These are phyloP conservation scores for Solanum boliviense DNA, from an alignment of 257 asterid genomes.

Conservation along the genomic window DNA sequence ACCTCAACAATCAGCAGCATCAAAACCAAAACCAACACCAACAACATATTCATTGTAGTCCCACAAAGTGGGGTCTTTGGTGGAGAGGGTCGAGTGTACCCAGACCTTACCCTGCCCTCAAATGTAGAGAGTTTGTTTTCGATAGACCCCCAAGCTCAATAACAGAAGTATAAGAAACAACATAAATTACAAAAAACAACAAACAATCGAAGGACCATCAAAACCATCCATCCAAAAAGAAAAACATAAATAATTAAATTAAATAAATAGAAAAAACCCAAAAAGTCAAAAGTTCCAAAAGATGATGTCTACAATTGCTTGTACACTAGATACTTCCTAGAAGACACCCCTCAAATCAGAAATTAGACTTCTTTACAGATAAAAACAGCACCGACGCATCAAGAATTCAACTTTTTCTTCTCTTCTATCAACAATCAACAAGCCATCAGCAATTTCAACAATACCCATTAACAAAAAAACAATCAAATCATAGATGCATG, in stretches of 20 bases:
- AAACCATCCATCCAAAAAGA: background rate
- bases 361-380: background rate
- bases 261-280: background rate
- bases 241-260: background rate
- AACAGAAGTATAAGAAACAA: background rate
- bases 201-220: background rate
- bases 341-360: background rate
- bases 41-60: background rate
- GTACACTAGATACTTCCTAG: conserved; percentile 4
- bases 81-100: background rate
- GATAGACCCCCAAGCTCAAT: background rate
- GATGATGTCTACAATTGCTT: conserved; percentile 9
- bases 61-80: background rate
- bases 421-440: background rate
- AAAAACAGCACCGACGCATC: background rate
- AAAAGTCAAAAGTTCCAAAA: conserved; percentile 8
- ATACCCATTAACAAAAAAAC: background rate
- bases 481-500: background rate
- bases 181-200: background rate
- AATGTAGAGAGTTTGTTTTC: background rate
- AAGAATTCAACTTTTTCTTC: background rate
- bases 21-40: background rate
- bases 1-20: background rate
- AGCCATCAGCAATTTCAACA: background rate
- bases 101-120: background rate